phyloP scores from a whole-genome alignment of 257 asterid genomes.

The Nicotiana obtusifolia region DNA sequence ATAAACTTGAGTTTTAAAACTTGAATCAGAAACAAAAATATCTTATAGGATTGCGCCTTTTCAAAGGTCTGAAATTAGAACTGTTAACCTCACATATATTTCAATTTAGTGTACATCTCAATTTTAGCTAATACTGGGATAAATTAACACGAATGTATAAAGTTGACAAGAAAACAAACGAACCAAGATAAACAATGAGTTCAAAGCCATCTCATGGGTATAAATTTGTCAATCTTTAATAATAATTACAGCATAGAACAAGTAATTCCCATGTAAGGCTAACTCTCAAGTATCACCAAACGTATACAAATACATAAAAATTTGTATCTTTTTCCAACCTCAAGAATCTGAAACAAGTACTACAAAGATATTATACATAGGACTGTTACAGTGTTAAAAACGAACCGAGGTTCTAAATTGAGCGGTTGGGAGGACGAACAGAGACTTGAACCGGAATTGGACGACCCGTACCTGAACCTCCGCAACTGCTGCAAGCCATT shows the following conservation, averaged over 20 bases:
- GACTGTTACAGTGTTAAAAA: not conserved
- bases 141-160: not conserved
- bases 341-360: not conserved
- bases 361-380: not conserved
- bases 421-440: conserved; percentile 48
- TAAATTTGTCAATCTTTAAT: not conserved
- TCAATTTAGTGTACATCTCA: not conserved
- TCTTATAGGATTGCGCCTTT: not conserved
- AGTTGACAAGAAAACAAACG: not conserved
- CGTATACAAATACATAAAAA: not conserved
- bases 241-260: conserved; percentile 9
- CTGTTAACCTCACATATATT: not conserved
- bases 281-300: conserved; percentile 3
- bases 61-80: not conserved
- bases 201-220: conserved; percentile 2
- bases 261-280: not conserved
- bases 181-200: not conserved
- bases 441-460: conserved; percentile 76
- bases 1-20: not conserved
- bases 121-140: too few species aligned
- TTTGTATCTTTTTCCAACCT: not conserved
- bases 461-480: conserved; percentile 91
- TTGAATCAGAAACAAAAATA: not conserved
- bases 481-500: conserved; percentile 78
- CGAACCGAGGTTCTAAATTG: conserved; percentile 25